Conservation (phyloP, 2,329 filamentous ascomycete species). For the Botryotinia globosa region DNA sequence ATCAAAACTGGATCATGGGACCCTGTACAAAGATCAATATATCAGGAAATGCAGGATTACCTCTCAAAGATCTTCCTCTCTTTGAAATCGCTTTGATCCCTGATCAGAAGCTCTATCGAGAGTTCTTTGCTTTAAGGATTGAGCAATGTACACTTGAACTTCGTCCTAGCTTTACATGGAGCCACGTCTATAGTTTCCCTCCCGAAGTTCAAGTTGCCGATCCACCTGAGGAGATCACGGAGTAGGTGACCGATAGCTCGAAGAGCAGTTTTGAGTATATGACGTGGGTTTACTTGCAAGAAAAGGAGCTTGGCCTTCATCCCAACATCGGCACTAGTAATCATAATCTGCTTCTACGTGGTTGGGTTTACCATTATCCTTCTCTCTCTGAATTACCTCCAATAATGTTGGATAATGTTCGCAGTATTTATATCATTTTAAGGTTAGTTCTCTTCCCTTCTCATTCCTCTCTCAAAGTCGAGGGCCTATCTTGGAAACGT, state of each 20-base stretch:
- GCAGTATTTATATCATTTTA: not conserved
- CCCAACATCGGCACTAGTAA: not conserved
- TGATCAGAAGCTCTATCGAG: not conserved
- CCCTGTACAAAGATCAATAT: not conserved
- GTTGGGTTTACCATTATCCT: not conserved
- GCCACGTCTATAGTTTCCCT: not conserved
- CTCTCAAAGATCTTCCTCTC: not conserved
- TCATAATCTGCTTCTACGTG: not conserved
- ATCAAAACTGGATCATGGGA: not conserved
- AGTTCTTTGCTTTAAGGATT: not conserved
- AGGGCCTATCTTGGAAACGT: not conserved
- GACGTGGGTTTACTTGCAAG: not conserved
- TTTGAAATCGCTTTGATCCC: constrained; percentile 8
- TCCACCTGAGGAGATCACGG: not conserved
- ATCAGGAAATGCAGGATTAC: not conserved
- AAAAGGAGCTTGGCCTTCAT: not conserved
- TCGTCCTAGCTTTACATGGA: not conserved
- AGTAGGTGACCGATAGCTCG: not conserved
- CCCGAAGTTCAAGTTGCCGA: not conserved
- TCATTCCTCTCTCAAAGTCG: not conserved
- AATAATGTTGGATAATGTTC: not conserved
- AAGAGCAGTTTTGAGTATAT: not conserved
- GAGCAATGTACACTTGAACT: not conserved
- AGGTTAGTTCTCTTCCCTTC: not conserved
- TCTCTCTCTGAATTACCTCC: not conserved